Base-by-base conservation (phyloP, 306 rosid species). In the Gynostemma pentaphyllum region DNA sequence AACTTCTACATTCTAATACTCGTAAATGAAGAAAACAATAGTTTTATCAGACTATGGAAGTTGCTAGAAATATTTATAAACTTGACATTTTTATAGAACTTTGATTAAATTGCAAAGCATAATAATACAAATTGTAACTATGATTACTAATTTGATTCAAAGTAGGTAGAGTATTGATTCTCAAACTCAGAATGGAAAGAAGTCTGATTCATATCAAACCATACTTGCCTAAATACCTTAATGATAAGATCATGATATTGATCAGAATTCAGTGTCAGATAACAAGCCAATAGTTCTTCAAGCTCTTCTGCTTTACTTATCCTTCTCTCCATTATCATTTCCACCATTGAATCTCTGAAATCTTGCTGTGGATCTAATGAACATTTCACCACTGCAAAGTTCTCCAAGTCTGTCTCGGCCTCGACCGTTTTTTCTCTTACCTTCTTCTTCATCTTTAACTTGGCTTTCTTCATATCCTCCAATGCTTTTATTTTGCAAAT, bases 281-380 rank as follows among this genome's bases (percentile, higher is more conserved):
- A 88, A 65, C 94, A 81, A 73, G 96, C 87, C 75, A 92, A 72
- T 23, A 92, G 86, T 42, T 88, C 95, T 73, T 92, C 96, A 74
- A 84, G 79, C 70, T 92, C 94, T 59, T 82, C 87, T 7, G 90
- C 81, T 32, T 67, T 62, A 15, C 73, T 79, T 19, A 88, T 76
- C 70, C 72, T 70, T 37, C 75, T 84, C 83, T 82, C 95, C 60
- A 21, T 78, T 32, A 92, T 84, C 99, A 92, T 92, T 76, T 92
- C 96, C 13, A 86, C 74, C 94, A 92, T 92, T 55, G 99, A 92
- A n/a, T 88, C 96, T 72, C 86, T 84, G 81, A 92, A 92, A 73
- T 92, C 99, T 62, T 88, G 59, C 44, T 67, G 87, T 30, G 94
- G 96, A 30, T 88, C 78, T 4, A 57, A 68, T 8, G 99, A 86